phyloP scores from a whole-genome alignment of 1,284 basidiomycete genomes.

The Phlebopus sp. region DNA sequence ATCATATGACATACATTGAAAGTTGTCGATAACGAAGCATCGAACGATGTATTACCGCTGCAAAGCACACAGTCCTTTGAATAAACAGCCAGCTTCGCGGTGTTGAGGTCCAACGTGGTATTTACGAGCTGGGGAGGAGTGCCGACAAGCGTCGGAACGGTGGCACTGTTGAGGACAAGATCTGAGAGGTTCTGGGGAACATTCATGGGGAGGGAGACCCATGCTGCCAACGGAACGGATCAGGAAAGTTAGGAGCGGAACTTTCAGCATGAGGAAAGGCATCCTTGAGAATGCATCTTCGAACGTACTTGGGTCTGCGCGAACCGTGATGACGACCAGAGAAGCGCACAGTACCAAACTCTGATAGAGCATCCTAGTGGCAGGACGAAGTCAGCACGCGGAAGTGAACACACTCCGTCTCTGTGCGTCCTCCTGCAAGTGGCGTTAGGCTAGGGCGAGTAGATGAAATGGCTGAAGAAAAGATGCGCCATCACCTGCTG shows the following conservation, averaged over 20 bases:
- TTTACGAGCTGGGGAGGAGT: constrained; percentile 27
- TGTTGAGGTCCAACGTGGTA: constrained; percentile 20
- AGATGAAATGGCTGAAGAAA: no score
- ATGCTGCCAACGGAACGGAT: constrained; percentile 14
- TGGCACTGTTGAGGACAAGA: constrained; percentile 8
- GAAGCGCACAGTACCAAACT: no score
- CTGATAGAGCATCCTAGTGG: no score
- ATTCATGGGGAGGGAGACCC: constrained; percentile 24
- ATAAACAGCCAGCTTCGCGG: constrained; percentile 16
- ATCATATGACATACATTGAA: constrained; percentile 20
- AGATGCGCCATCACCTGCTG: no score
- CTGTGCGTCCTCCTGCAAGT: no score
- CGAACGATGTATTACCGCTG: constrained; percentile 20
- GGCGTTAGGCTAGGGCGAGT: no score
- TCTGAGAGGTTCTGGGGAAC: constrained; percentile 20
- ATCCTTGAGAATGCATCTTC: background rate
- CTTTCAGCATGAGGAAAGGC: background rate
- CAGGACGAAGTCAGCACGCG: no score
- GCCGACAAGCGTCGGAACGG: constrained; percentile 21
- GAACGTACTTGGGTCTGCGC: no score
- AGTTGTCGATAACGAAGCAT: constrained; percentile 25
- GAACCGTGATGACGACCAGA: no score
- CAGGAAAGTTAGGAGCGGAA: background rate
- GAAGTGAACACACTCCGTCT: no score
- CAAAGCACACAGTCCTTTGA: constrained; percentile 26